Conservation (phyloP, 2,329 filamentous ascomycete species). For the Paraphaeosphaeria minitans region DNA sequence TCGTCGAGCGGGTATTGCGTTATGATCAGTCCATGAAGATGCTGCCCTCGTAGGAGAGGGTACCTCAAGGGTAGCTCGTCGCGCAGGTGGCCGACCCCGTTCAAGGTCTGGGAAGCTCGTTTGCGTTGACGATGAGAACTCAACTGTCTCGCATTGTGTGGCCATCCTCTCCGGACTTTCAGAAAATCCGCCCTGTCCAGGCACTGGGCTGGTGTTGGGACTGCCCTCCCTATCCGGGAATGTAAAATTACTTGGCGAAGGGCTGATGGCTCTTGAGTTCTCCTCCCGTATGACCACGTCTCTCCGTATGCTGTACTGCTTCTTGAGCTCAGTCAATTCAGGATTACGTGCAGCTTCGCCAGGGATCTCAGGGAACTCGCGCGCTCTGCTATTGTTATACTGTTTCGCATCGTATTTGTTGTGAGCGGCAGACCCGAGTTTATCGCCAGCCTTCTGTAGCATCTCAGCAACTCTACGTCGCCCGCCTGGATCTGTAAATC, state of each 20-base stretch:
- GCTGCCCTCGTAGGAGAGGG: background rate
- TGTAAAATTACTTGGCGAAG: constrained; percentile 35
- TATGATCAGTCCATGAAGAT: background rate
- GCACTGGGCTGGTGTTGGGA: constrained; percentile 17
- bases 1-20: constrained; percentile 8
- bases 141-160: constrained; percentile 25
- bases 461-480: constrained; percentile 38
- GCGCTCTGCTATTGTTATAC: constrained; percentile 54
- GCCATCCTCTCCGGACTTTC: constrained; percentile 21
- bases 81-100: background rate
- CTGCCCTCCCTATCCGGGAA: constrained; percentile 21
- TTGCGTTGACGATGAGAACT: constrained; percentile 24
- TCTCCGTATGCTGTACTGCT: constrained; percentile 47
- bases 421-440: constrained; percentile 55
- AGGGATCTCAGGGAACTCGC: constrained; percentile 62
- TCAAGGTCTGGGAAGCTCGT: constrained; percentile 2
- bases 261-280: constrained; percentile 49
- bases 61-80: constrained; percentile 7
- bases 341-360: constrained; percentile 58
- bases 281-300: constrained; percentile 24
- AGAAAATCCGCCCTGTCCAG: constrained; percentile 14
- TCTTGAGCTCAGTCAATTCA: constrained; percentile 46
- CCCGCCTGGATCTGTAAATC: constrained; percentile 16
- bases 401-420: constrained; percentile 54
- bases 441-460: constrained; percentile 52